Evolutionary conservation across 2,329 filamentous ascomycete genomes (phyloP), one percentile per base, ranked within the genome.

Genomic region (Trichoderma sp.): DNA sequence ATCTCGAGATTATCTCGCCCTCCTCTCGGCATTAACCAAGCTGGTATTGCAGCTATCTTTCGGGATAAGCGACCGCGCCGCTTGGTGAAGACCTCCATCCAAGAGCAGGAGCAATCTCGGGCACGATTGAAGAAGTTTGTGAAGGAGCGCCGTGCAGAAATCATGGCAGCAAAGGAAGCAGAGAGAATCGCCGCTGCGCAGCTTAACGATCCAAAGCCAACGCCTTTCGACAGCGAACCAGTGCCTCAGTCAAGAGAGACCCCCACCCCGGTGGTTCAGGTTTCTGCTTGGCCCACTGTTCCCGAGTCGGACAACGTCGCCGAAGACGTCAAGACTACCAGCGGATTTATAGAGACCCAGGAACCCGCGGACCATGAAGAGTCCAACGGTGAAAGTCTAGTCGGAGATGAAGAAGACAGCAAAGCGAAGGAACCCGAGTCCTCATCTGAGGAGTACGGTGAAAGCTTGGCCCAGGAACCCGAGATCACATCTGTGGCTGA

Each of bases 201-300:
- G 63, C 68, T 23, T 17, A 57, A 17, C 58, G 47, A 23, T 47
- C 67, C 13, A 20, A 63, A 43, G n/a, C 57, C 58, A 43, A 63
- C 68, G 32, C 12, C 58, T 32, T 65, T 62, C 59, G 68, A 64
- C 47, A 58, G 17, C 32, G 39, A 63, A 47, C 30, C 59, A 64
- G 68, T 70, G 68, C 58, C 53, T 64, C 53, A 57, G 69, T 32
- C 69, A 67, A 47, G 58, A 43, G 68, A 70, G 59, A 30, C 55
- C 30, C 11, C 66, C 55, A 43, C 55, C 39, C n/a, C 23, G 34
- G 47, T 43, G 64, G 66, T 39, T 57, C 58, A 57, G 68, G 34
- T 57, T 39, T 70, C 47, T 58, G 68, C 68, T 57, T 58, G 68
- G 59, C 68, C 58, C 68, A 58, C 59, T 70, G 68, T 47, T 58